Evolutionary conservation across 1,139 yeast species (phyloP), one percentile per base, ranked within the genome.

Genomic region (Blastobotrys serpentis): DNA sequence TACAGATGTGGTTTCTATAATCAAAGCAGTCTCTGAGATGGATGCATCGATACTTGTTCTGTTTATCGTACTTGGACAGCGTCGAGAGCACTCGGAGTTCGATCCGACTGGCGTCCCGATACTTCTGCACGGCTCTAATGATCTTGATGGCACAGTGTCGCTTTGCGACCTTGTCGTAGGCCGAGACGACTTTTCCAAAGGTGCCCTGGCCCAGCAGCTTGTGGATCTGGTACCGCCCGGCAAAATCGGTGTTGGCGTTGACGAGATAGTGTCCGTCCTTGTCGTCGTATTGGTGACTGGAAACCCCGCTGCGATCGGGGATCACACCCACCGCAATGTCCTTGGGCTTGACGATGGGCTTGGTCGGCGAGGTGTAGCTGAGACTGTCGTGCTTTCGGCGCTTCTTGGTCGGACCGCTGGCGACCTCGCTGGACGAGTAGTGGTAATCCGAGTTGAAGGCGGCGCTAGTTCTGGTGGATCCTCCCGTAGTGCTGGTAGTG

Each of bases 1-100:
- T 81, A 71, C 98, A 90, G 43, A 94, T 88, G 67, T 94, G 99
- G 61, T 92, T 89, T 56, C 95, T 77, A 67, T 79, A 94, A 69
- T 92, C 98, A 67, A 94, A 86, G 64, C 95, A 90, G 62, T 90
- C 97, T 34, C 86, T 76, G 49, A 92, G 69, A 62, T 86, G 95
- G 52, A 88, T 86, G 52, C 71, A 68, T 25, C 63, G 61, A 57
- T 69, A 62, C 33, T 84, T 77, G 65, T 86, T 87, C 55, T 79
- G 76, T 48, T 75, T 65, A 65, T 88, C 92, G 49, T 77, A 73
- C 50, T 81, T 80, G 56, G 86, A 86, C 60, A 86, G 84, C 58
- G 88, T 82, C 55, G 84, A 81, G 54, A 89, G 71, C 38, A 95
- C 94, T 4, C 95, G 78, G 54, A 94, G 62, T 56, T 73, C 77